Base-by-base conservation (phyloP, 495 filamentous ascomycete species). In the Talaromyces wortmannii region DNA sequence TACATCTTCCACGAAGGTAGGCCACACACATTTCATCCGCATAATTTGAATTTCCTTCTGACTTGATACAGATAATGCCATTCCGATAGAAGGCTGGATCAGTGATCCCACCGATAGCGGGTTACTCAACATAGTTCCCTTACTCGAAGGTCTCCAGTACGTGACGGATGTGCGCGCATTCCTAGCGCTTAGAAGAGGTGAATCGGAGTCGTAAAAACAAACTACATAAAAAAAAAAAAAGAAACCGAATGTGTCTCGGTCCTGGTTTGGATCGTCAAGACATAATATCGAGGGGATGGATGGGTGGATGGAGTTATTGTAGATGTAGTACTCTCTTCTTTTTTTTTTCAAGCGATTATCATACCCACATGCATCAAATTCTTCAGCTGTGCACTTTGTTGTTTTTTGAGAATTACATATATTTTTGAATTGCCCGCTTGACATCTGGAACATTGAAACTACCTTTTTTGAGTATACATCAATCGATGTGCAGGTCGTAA, bases 1-100 rank as follows among this genome's bases (percentile, higher is more conserved):
- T 98, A 98, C 69, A 90, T 95, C 75, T 98, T 98, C 75, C 94
- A 98, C 67, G 90, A 95, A 83, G 95, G 94, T 96, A 16, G 7
- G 7, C 40, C 16, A n/a, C 5, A 31, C 48, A 50, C 8, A 17
- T 32, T 48, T 40, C 11, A 7, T 6, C 6, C 18, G 23, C 23
- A 23, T 2, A 23, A n/a, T n/a, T n/a, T 15, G 13, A 55, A 12
- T 46, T 8, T 40, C 45, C 16, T 49, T 50, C 31, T 56, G 32
- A 18, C 31, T 51, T 36, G 29, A 7, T 18, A 67, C 67, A 61
- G 94, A 98, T 72, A 98, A 95, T 70, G 90, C 90, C 51, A 94
- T 95, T 61, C 90, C 90, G 2, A 92, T 95, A 67, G 89, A 94
- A 67, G 90, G 90, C 55, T 95, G 90, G 90, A 92, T 94, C 61